These are phyloP conservation scores for Trichomonas tenax DNA, from an alignment of 208 protist species.

Conservation along the genomic window DNA sequence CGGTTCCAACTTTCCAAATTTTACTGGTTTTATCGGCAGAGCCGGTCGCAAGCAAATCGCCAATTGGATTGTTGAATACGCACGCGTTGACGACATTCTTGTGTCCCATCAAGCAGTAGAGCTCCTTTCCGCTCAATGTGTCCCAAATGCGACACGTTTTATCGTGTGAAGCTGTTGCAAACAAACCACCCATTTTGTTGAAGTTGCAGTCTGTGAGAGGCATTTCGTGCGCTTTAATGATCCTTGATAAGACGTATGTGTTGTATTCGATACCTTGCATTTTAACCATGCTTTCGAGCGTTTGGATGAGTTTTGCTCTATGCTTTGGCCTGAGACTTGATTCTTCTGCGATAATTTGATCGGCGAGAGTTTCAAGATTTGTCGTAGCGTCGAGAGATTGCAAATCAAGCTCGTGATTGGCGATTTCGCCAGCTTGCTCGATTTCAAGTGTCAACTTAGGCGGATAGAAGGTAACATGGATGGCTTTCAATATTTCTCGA, in stretches of 20 bases:
- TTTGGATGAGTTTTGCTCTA: not conserved
- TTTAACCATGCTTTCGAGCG: not conserved
- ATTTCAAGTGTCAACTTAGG: not conserved
- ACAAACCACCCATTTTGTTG: not conserved
- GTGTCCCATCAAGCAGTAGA: not conserved
- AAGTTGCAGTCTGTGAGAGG: not conserved
- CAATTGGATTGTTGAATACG: not conserved
- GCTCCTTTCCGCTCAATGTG: not conserved
- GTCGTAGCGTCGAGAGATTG: not conserved
- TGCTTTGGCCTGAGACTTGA: not conserved
- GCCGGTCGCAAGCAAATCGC: not conserved
- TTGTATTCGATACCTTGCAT: slow-evolving; percentile 14
- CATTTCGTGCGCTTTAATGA: slow-evolving; percentile 2
- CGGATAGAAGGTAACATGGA: not conserved
- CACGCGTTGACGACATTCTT: not conserved
- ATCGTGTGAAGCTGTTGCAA: slow-evolving; percentile 15
- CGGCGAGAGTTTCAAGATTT: not conserved
- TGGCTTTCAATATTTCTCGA: not conserved
- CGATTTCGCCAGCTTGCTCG: not conserved
- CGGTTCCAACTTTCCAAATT: not conserved
- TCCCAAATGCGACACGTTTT: not conserved
- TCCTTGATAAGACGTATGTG: not conserved
- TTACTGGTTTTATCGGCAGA: not conserved
- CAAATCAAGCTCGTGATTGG: not conserved
- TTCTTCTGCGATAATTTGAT: not conserved